Conservation (phyloP, 2,329 filamentous ascomycete species). For the Phaeosphaeriaceae sp. region DNA sequence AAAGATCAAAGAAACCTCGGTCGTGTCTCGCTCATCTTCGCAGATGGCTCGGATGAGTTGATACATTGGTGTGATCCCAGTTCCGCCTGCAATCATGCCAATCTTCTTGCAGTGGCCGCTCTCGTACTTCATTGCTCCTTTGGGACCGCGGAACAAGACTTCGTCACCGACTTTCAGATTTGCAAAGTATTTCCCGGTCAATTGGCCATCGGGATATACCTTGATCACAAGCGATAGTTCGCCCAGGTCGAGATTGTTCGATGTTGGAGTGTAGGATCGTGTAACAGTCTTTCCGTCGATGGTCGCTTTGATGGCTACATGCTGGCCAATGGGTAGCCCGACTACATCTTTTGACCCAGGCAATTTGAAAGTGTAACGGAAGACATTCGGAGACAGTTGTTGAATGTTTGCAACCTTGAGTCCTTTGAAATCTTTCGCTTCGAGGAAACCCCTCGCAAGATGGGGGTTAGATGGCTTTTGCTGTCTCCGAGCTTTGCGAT, state of each 20-base stretch:
- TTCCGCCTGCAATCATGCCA: constrained; percentile 35
- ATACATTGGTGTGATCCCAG: constrained; percentile 54
- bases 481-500: constrained; percentile 12
- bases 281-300: constrained; percentile 66
- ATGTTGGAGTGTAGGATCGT: constrained; percentile 42
- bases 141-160: constrained; percentile 63
- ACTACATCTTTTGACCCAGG: constrained; percentile 30
- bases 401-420: constrained; percentile 50
- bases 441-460: constrained; percentile 54
- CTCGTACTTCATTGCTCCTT: constrained; percentile 62
- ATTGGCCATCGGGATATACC: constrained; percentile 58
- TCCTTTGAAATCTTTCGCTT: constrained; percentile 56
- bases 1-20: constrained; percentile 64
- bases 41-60: constrained; percentile 70
- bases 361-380: constrained; percentile 34
- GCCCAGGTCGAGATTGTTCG: constrained; percentile 66
- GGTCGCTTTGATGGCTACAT: constrained; percentile 55
- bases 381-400: constrained; percentile 25
- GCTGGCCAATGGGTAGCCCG: constrained; percentile 46
- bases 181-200: constrained; percentile 59
- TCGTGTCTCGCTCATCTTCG: constrained; percentile 65
- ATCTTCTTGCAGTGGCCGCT: constrained; percentile 50
- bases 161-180: constrained; percentile 57
- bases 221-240: constrained; percentile 60
- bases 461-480: constrained; percentile 20